A percentile compares a stretch with the other conserved stretches of the same genome.
These are phyloP conservation scores for Collybiopsis confluens DNA, from an alignment of 768 basidiomycete genomes.

Conservation along the genomic window DNA sequence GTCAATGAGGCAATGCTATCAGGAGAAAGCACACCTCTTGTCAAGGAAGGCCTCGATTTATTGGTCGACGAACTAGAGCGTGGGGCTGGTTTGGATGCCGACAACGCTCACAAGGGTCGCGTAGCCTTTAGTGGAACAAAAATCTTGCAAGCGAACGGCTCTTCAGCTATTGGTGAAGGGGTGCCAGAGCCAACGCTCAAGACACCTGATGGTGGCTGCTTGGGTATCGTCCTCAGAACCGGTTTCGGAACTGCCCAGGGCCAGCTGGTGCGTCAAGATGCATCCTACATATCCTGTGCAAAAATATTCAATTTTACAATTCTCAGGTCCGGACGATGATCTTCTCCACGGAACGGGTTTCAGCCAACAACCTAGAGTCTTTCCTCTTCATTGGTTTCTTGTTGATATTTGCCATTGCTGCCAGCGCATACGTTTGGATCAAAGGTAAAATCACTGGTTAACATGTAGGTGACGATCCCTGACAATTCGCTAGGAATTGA, in stretches of 20 bases:
- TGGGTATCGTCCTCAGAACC: slow-evolving; percentile 89
- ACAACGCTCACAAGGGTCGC: slow-evolving; percentile 80
- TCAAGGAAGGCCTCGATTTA: slow-evolving; percentile 93
- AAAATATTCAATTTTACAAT: background rate
- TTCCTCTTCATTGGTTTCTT: slow-evolving; percentile 99
- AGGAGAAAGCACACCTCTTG: slow-evolving; percentile 93
- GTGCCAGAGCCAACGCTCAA: slow-evolving; percentile 21
- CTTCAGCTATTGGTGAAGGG: slow-evolving; percentile 29
- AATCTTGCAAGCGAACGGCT: slow-evolving; percentile 74
- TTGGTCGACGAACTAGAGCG: slow-evolving; percentile 44
- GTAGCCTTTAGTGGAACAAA: slow-evolving; percentile 98
- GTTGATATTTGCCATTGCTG: slow-evolving; percentile 95
- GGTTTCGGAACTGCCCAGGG: slow-evolving; percentile 98
- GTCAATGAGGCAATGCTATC: slow-evolving; percentile 99
- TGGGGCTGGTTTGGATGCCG: slow-evolving; percentile 74
- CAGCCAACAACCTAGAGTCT: slow-evolving; percentile 92
- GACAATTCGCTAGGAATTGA: slow-evolving; percentile 63
- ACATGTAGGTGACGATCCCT: background rate
- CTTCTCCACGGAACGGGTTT: slow-evolving; percentile 94
- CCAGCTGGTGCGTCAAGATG: slow-evolving; percentile 73
- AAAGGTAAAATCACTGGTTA: slow-evolving; percentile 63
- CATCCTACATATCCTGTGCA: no score
- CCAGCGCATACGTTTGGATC: slow-evolving; percentile 97
- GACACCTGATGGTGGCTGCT: slow-evolving; percentile 89
- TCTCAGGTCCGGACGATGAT: slow-evolving; percentile 71